Conservation (phyloP, 768 basidiomycete genomes). For the Tulasnella sp. region DNA sequence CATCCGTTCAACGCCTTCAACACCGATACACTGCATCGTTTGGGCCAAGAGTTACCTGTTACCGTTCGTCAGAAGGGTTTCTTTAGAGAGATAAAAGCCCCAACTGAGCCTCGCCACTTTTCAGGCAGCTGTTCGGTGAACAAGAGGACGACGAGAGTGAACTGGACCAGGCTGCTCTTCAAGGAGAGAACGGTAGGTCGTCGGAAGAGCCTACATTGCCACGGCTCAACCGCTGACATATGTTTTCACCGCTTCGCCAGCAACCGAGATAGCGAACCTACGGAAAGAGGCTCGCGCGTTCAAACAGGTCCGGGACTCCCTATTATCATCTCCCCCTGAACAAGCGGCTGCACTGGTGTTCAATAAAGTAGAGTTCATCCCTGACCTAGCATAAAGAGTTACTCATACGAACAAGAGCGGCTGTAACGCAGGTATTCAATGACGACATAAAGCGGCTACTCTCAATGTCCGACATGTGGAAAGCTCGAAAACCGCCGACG, state of each 20-base stretch:
- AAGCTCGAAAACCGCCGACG: constrained; percentile 69
- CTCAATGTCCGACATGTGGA: constrained; percentile 97
- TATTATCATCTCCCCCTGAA: constrained; percentile 30
- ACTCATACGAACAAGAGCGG: background rate
- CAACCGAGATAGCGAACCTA: constrained; percentile 79
- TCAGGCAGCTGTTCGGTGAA: constrained; percentile 87
- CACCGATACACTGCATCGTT: constrained; percentile 97
- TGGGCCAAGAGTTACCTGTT: constrained; percentile 98
- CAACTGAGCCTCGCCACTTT: background rate
- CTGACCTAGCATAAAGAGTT: background rate
- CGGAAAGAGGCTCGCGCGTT: constrained; percentile 86
- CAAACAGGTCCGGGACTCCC: constrained; percentile 57
- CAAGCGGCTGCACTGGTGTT: constrained; percentile 54
- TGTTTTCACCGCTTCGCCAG: constrained; percentile 30
- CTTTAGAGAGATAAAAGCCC: background rate
- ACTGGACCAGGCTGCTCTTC: constrained; percentile 82
- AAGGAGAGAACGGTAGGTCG: constrained; percentile 79
- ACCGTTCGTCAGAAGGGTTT: constrained; percentile 41
- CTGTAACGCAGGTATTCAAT: constrained; percentile 59
- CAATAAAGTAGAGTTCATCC: constrained; percentile 52
- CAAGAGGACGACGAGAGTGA: constrained; percentile 76
- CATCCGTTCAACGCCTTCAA: constrained; percentile 91
- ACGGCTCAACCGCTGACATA: background rate
- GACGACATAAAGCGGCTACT: constrained; percentile 80
- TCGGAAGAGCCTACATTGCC: background rate